Percentiles rank a stretch among this genome's conserved stretches.
Evolutionary conservation across 768 basidiomycete genomes (phyloP).

Genomic region (Dioszegia aurantiaca): DNA sequence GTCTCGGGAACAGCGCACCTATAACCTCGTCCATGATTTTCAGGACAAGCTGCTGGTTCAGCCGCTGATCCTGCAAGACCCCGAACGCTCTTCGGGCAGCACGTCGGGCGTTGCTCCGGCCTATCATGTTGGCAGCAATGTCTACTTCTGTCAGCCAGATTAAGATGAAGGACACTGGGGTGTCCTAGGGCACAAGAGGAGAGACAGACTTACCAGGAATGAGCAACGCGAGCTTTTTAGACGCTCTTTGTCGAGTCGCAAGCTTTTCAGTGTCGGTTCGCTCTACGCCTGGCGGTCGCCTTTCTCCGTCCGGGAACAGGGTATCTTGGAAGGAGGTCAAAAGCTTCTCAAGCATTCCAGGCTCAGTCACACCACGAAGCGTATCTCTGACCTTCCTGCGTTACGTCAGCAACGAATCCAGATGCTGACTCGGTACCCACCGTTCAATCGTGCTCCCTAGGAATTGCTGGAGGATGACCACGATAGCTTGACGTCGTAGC

Average conservation of each 20-base stretch:
- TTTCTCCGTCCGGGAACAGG: constrained; percentile 81
- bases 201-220: constrained; percentile 81
- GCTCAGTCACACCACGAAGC: constrained; percentile 63
- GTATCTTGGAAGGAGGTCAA: constrained; percentile 67
- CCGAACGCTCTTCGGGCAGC: constrained; percentile 91
- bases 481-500: constrained; percentile 90
- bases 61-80: constrained; percentile 85
- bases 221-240: constrained; percentile 80
- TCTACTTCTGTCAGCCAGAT: constrained; percentile 57
- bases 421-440: constrained; percentile 56
- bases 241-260: constrained; percentile 78
- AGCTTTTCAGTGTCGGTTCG: constrained; percentile 77
- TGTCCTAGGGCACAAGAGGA: constrained; percentile 12
- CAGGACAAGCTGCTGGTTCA: constrained; percentile 89
- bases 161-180: not conserved
- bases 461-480: constrained; percentile 93
- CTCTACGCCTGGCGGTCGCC: constrained; percentile 62
- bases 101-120: constrained; percentile 87
- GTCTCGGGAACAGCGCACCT: constrained; percentile 27
- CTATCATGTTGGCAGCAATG: constrained; percentile 94
- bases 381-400: constrained; percentile 82
- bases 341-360: constrained; percentile 66
- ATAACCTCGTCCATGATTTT: constrained; percentile 82
- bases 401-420: not conserved
- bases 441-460: constrained; percentile 93